Conservation (phyloP, 495 filamentous ascomycete species). For the Achaetomiella virescens region DNA sequence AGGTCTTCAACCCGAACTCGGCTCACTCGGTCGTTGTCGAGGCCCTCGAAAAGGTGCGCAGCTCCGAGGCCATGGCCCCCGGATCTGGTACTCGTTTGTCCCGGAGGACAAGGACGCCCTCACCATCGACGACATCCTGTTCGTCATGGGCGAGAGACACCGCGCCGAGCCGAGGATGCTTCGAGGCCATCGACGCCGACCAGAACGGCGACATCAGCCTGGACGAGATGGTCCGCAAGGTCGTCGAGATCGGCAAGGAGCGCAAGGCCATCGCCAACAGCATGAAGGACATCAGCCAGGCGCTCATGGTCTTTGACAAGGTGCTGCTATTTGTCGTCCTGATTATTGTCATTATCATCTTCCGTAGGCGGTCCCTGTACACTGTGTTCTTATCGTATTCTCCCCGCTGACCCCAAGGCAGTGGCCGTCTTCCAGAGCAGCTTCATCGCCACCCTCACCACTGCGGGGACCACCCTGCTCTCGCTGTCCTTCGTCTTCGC, state of each 20-base stretch:
- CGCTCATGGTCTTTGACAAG: constrained; percentile 82
- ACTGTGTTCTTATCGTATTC: too few species aligned
- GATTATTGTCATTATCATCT: constrained; percentile 77
- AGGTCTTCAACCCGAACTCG: constrained; percentile 84
- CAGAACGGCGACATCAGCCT: constrained; percentile 88
- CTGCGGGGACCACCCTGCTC: constrained; percentile 89
- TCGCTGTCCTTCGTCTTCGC: constrained; percentile 93
- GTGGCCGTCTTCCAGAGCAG: constrained; percentile 80
- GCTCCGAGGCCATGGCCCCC: constrained; percentile 81
- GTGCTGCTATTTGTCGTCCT: constrained; percentile 73
- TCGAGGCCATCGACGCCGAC: constrained; percentile 73
- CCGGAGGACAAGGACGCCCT: constrained; percentile 78
- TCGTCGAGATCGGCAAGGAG: constrained; percentile 74
- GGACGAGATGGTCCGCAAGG: constrained; percentile 89
- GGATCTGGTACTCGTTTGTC: constrained; percentile 98
- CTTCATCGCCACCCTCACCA: constrained; percentile 81
- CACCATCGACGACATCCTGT: constrained; percentile 71
- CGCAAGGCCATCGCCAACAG: constrained; percentile 79
- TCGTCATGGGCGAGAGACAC: constrained; percentile 73
- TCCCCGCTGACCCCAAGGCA: constrained; percentile 22
- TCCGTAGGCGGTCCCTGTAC: constrained; percentile 62
- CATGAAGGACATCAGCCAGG: constrained; percentile 96
- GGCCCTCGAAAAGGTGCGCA: constrained; percentile 74
- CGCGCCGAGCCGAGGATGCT: constrained; percentile 73
- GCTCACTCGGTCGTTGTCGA: constrained; percentile 84